These are phyloP conservation scores for Colletotrichum sp. DNA, from an alignment of 2,329 filamentous ascomycete genomes.

Conservation along the genomic window DNA sequence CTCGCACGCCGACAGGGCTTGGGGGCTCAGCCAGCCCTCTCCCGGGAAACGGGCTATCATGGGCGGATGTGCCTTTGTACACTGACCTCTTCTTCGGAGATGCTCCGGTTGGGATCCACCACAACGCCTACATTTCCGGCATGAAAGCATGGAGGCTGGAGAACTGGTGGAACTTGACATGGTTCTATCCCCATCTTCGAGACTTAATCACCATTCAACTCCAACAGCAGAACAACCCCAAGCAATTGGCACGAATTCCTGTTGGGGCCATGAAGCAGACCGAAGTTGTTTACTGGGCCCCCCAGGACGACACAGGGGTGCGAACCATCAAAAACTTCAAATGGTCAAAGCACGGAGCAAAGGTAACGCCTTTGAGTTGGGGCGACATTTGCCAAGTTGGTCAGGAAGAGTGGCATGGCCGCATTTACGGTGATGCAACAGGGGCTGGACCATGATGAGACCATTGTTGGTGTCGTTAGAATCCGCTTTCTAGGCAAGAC, in stretches of 20 bases:
- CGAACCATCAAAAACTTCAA: constrained; percentile 24
- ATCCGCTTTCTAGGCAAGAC: no score
- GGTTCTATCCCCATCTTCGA: constrained; percentile 38
- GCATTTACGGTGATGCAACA: neutral
- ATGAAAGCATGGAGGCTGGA: constrained; percentile 35
- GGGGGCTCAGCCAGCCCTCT: constrained; percentile 11
- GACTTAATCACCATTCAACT: constrained; percentile 32
- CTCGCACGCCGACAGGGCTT: constrained; percentile 32
- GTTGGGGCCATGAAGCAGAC: neutral
- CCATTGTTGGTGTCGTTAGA: no score
- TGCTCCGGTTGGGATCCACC: constrained; percentile 40
- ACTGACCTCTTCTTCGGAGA: constrained; percentile 42
- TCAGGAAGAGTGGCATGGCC: constrained; percentile 32
- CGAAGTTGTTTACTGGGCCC: constrained; percentile 27
- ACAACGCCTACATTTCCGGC: constrained; percentile 37
- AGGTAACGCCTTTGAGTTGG: constrained; percentile 30
- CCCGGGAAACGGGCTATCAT: constrained; percentile 16
- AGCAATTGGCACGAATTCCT: constrained; percentile 25
- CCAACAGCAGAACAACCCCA: constrained; percentile 4
- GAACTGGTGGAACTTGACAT: constrained; percentile 41
- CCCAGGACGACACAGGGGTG: constrained; percentile 22
- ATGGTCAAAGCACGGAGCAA: constrained; percentile 17
- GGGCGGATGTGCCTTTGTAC: constrained; percentile 38
- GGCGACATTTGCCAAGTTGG: constrained; percentile 36
- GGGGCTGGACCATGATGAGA: neutral